A percentile compares a stretch with the other conserved stretches of the same genome.
These are phyloP conservation scores for Cryphonectria radicalis DNA, from an alignment of 2,329 filamentous ascomycete species.

Conservation along the genomic window DNA sequence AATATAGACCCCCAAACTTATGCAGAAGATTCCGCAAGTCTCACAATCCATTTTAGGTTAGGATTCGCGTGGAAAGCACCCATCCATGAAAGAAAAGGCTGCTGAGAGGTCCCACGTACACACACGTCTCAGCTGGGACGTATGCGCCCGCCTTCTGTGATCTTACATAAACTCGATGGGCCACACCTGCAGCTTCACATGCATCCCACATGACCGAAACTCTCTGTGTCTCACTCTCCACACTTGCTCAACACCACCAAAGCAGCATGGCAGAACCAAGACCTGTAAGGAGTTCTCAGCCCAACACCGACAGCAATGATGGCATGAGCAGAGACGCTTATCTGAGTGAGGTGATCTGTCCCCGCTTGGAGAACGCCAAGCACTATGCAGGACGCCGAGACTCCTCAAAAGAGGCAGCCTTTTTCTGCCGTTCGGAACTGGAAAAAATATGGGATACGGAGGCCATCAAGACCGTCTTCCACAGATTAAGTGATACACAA, in stretches of 20 bases:
- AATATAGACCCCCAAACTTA: neutral
- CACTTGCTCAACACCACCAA: neutral
- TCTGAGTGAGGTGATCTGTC: constrained; percentile 1
- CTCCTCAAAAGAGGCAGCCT: constrained; percentile 6
- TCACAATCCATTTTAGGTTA: neutral
- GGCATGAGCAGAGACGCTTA: constrained; percentile 12
- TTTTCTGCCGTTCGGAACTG: constrained; percentile 25
- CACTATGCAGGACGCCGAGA: neutral
- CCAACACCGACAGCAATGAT: neutral
- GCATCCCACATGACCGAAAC: neutral
- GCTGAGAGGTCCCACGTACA: neutral
- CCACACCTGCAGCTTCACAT: neutral
- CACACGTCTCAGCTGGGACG: neutral
- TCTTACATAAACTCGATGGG: constrained; percentile 9
- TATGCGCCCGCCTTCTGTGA: neutral
- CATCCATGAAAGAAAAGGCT: neutral
- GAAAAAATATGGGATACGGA: constrained; percentile 7
- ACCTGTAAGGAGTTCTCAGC: neutral
- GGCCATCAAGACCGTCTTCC: constrained; percentile 9
- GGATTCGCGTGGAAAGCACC: neutral
- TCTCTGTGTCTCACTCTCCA: neutral
- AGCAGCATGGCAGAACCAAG: neutral
- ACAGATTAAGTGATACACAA: constrained; percentile 13
- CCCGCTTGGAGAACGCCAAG: neutral
- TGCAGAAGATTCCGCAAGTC: neutral